Evolutionary conservation across 768 basidiomycete genomes (phyloP).

Genomic region (Termitomyces sp.): DNA sequence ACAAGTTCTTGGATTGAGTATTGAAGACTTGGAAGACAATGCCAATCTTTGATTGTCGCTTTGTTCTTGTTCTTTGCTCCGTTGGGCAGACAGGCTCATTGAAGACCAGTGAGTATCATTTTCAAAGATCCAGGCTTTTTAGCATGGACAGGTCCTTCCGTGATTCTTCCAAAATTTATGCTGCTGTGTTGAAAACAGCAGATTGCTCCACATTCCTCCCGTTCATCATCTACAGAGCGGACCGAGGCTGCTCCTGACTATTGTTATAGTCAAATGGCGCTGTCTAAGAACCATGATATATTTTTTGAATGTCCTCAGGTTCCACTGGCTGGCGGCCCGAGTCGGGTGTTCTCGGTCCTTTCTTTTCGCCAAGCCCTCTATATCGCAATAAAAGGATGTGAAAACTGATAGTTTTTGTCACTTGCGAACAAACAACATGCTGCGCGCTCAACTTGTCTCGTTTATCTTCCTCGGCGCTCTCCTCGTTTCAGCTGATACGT

Average conservation of each 20-base stretch:
- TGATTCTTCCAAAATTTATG: conserved; percentile 7
- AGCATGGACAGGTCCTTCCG: not conserved
- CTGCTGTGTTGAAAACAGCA: conserved; percentile 17
- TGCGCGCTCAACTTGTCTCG: not conserved
- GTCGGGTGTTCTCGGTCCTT: not conserved
- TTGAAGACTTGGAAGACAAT: not conserved
- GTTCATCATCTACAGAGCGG: not conserved
- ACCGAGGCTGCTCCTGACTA: conserved; percentile 13
- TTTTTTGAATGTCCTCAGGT: not conserved
- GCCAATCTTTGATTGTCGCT: not conserved
- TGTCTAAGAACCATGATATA: not conserved
- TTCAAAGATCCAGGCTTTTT: not conserved
- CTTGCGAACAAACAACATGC: conserved; percentile 2
- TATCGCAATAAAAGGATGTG: conserved; percentile 1
- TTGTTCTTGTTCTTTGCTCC: not conserved
- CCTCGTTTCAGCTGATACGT: conserved; percentile 7
- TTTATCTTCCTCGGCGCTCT: not conserved
- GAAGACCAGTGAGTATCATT: not conserved
- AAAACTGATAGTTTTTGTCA: not conserved
- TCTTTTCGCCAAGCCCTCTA: not conserved
- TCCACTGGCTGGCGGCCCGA: not conserved
- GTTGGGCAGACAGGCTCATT: not conserved
- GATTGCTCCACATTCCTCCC: not conserved
- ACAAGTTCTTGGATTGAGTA: not conserved
- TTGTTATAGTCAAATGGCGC: not conserved